Conservation (phyloP, 2,329 filamentous ascomycete genomes). For the Aspergillus awamori region DNA sequence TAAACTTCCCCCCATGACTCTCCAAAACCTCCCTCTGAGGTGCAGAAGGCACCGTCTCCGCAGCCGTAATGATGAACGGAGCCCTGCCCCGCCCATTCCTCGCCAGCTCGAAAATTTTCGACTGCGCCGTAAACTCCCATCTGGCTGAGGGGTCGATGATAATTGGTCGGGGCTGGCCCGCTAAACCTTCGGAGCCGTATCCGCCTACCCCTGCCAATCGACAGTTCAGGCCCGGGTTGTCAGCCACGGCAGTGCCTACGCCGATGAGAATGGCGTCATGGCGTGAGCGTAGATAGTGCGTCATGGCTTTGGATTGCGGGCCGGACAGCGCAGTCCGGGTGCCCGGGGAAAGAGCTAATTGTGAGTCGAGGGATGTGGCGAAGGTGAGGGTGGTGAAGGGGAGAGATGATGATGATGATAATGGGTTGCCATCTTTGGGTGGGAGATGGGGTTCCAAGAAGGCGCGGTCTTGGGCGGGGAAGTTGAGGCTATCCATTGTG, state of each 20-base stretch:
- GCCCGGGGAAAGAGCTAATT: constrained; percentile 72
- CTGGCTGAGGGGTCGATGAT: constrained; percentile 74
- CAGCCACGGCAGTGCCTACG: constrained; percentile 78
- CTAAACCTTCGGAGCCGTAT: constrained; percentile 53
- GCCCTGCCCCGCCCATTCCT: constrained; percentile 65
- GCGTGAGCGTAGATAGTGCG: constrained; percentile 81
- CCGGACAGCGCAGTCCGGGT: constrained; percentile 78
- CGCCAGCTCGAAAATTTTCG: constrained; percentile 68
- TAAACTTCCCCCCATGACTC: constrained; percentile 35
- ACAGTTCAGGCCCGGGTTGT: constrained; percentile 85
- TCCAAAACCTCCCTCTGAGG: constrained; percentile 28
- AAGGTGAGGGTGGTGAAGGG: constrained; percentile 78
- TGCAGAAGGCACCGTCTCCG: constrained; percentile 14
- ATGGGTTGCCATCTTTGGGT: neutral
- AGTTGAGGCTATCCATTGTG: constrained; percentile 3
- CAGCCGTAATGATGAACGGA: constrained; percentile 66
- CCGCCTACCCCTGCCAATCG: constrained; percentile 64
- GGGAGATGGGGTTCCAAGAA: constrained; percentile 17
- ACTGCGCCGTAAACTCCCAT: constrained; percentile 64
- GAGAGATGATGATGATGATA: constrained; percentile 4
- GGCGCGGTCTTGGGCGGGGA: constrained; percentile 2
- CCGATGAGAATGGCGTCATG: constrained; percentile 87
- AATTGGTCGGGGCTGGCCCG: constrained; percentile 73
- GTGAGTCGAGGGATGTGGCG: constrained; percentile 81
- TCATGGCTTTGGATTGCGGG: constrained; percentile 84